Conservation (phyloP, 1,284 basidiomycete species). For the Trametes polyzona region DNA sequence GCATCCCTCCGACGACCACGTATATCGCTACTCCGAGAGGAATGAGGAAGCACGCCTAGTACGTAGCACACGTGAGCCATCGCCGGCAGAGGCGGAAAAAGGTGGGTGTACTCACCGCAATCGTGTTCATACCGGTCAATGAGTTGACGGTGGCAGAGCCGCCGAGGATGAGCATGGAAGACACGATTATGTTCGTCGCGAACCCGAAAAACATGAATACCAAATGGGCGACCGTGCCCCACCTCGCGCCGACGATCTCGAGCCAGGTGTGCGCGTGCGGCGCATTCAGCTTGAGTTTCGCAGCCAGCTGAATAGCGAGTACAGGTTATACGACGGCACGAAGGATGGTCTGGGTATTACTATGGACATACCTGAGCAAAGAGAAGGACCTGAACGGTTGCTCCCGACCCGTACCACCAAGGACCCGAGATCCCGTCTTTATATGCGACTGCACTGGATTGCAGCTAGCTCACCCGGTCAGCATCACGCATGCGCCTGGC, state of each 20-base stretch:
- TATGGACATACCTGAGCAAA: slow-evolving; percentile 41
- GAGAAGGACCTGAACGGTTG: slow-evolving; percentile 57
- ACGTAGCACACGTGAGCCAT: too few relatives aligned
- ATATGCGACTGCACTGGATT: slow-evolving; percentile 84
- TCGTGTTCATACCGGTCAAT: slow-evolving; percentile 58
- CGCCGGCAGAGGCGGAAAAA: not conserved
- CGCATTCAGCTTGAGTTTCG: slow-evolving; percentile 65
- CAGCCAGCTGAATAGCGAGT: slow-evolving; percentile 38
- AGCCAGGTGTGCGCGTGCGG: slow-evolving; percentile 64
- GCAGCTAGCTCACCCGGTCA: slow-evolving; percentile 44
- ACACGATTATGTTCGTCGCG: slow-evolving; percentile 67
- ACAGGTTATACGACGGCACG: not conserved
- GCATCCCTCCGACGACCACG: slow-evolving; percentile 57
- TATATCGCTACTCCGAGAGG: slow-evolving; percentile 58
- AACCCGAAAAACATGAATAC: slow-evolving; percentile 71
- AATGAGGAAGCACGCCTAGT: slow-evolving; percentile 65
- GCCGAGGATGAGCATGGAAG: slow-evolving; percentile 62
- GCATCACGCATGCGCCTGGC: not conserved
- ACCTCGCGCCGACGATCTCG: slow-evolving; percentile 65
- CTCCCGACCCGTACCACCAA: slow-evolving; percentile 53
- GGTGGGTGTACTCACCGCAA: slow-evolving; percentile 46
- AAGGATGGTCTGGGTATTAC: not conserved
- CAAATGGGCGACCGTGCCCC: slow-evolving; percentile 62
- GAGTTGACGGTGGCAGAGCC: slow-evolving; percentile 64
- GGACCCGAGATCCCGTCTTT: slow-evolving; percentile 73